Evolutionary conservation across 805 yeast genomes (phyloP), one percentile per base, ranked within the genome.

Genomic region (Komagataella ulmi): DNA sequence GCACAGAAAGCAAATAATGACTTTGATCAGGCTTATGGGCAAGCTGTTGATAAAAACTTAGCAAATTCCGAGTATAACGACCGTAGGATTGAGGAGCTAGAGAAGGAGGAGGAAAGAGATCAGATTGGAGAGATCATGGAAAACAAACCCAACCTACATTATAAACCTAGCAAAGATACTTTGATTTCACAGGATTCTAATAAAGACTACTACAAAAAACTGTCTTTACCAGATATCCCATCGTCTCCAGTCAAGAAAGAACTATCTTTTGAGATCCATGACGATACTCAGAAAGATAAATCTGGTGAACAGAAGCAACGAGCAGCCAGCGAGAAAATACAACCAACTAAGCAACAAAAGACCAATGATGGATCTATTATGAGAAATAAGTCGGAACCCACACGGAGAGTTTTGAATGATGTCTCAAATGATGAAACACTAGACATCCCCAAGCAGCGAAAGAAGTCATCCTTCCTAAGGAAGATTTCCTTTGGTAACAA

Each of bases 401-500:
- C 47, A 21, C 14, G 47, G 12, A 45, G 24, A 18, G 30, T 24
- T 21, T 17, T 45, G n/a, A 21, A 21, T 8, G 24, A 18, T 7
- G 47, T 45, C 17, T 46, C 45, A 36, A 17, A 52, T 46, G 45
- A 48, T 30, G 17, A 46, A 40, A n/a, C 49, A 24, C 40, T 61
- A 14, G 54, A 53, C 23, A 53, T 49, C 3, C 58, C 57, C 3
- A 61, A 59, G 48, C 67, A 65, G 58, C 61, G 68, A 52, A 69
- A 60, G 55, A 61, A 65, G 54, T 70, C 73, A 8, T 73, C 59
- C 1, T 63, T 68, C 53, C 76, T 78, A 65, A 62, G 81, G 52
- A 77, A 77, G 57, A 59, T 77, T 43, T 74, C 80, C 7, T 74
- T 77, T 71, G 79, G 79, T 24, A 57, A 69, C 14, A 73, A 67